Percentiles rank a stretch among this genome's conserved stretches.
phyloP scores from a whole-genome alignment of 352 stramenopile genomes.

The Phytophthora brassicae region DNA sequence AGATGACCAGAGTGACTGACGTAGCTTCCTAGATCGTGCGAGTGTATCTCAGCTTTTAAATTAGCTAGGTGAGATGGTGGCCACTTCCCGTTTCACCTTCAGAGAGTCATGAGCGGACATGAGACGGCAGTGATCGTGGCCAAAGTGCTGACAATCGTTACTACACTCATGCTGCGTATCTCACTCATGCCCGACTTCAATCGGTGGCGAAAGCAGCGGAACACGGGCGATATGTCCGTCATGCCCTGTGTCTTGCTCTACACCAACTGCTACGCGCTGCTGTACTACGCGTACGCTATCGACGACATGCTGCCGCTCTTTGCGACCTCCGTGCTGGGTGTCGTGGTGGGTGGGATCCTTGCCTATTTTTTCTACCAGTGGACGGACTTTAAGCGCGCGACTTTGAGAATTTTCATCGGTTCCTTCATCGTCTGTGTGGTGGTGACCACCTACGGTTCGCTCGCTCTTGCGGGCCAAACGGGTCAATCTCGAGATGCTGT shows the following conservation, averaged over 20 bases:
- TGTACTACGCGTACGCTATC: slow-evolving; percentile 53
- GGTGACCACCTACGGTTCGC: slow-evolving; percentile 30
- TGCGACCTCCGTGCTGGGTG: slow-evolving; percentile 39
- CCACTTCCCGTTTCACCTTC: slow-evolving; percentile 17
- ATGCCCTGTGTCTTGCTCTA: slow-evolving; percentile 34
- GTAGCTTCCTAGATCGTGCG: background rate
- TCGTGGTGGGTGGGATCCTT: slow-evolving; percentile 35
- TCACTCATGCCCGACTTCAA: slow-evolving; percentile 38
- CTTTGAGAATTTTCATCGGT: slow-evolving; percentile 29
- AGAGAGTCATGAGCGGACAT: slow-evolving; percentile 5
- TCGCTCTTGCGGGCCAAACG: slow-evolving; percentile 30
- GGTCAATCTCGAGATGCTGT: slow-evolving; percentile 24
- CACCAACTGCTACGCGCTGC: slow-evolving; percentile 31
- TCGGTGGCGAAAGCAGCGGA: slow-evolving; percentile 30
- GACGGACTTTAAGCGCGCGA: slow-evolving; percentile 27
- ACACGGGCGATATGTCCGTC: slow-evolving; percentile 37
- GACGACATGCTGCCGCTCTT: slow-evolving; percentile 51
- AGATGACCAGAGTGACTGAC: slow-evolving; percentile 15
- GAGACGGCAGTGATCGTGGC: slow-evolving; percentile 22
- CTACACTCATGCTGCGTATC: slow-evolving; percentile 30
- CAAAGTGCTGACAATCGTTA: slow-evolving; percentile 33
- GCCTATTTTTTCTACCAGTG: slow-evolving; percentile 45
- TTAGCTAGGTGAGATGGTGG: background rate
- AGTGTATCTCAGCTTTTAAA: background rate
- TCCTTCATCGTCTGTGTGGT: slow-evolving; percentile 27